phyloP scores from a whole-genome alignment of 805 yeast species.

The Sporopachydermia lactativora region DNA sequence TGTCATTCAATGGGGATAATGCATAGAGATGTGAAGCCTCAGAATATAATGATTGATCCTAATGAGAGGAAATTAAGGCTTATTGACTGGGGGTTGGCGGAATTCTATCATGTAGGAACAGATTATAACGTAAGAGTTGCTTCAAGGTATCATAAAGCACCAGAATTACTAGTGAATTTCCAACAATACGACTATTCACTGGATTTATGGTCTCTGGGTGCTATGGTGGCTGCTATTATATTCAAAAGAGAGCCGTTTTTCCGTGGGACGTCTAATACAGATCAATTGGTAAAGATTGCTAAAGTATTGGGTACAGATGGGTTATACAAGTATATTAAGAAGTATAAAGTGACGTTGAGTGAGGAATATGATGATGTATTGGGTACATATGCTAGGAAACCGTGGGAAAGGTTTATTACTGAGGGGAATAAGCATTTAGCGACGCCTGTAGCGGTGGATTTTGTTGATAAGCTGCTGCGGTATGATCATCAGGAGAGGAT shows the following conservation, averaged over 20 bases:
- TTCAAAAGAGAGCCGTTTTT: slow-evolving; percentile 88
- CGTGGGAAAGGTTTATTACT: slow-evolving; percentile 75
- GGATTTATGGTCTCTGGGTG: slow-evolving; percentile 91
- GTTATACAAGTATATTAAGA: slow-evolving; percentile 49
- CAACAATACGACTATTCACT: slow-evolving; percentile 84
- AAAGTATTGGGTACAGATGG: slow-evolving; percentile 80
- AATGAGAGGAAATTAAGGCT: slow-evolving; percentile 51
- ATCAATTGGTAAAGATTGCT: slow-evolving; percentile 82
- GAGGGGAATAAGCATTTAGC: slow-evolving; percentile 55
- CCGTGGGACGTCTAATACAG: slow-evolving; percentile 82
- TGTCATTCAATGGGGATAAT: slow-evolving; percentile 92
- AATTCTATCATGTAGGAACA: slow-evolving; percentile 78
- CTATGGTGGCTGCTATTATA: slow-evolving; percentile 81
- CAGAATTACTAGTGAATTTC: slow-evolving; percentile 75
- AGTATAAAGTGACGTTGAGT: slow-evolving; percentile 59
- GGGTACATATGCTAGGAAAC: slow-evolving; percentile 62
- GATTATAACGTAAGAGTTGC: slow-evolving; percentile 92
- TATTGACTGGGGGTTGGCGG: slow-evolving; percentile 95
- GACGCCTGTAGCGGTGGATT: slow-evolving; percentile 61
- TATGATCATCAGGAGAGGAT: slow-evolving; percentile 84
- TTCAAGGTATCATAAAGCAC: slow-evolving; percentile 86
- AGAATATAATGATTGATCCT: slow-evolving; percentile 91
- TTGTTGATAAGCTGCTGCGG: slow-evolving; percentile 63
- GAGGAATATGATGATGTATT: slow-evolving; percentile 62
- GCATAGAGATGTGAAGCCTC: slow-evolving; percentile 94